Evolutionary conservation across 306 rosid species (phyloP), one percentile per base, ranked within the genome.

Genomic region (Fagus crenata): DNA sequence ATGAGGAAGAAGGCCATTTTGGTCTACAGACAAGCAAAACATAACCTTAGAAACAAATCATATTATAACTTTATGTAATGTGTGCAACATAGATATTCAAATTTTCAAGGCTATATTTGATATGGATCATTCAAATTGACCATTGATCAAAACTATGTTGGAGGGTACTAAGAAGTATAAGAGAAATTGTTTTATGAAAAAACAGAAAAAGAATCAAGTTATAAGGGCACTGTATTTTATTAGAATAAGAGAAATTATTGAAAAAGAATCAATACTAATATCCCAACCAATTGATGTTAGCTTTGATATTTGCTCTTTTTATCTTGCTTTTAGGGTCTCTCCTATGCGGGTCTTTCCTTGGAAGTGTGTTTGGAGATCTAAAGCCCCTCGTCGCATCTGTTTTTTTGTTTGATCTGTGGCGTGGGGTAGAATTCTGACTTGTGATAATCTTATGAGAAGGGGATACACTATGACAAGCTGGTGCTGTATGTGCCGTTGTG

Each of bases 1-100:
- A 92, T 56, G 99, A 89, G 76, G 97, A 85, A 73, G 97, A 86
- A 78, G 99, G 99, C 99, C 99, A 95, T 79, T 92, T 95, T 36
- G 99, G 99, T 88, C 99, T 95, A 88, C 53, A 84, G 76, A 81
- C 73, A 80, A 69, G 68, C 32, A 81, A 46, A 53, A 68, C 28
- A 60, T 54, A 82, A 71, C 43, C 72, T 68, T 63, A 77, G 86
- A 69, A 75, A 59, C 61, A 54, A 65, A 28, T 22, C 35, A 33
- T 61, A 71, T 12, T 35, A 49, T 14, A 43, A 31, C 35, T 72
- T 60, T 6, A 7, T 56, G 22, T 14, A 15, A 49, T 49, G 43
- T 41, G 55, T 70, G 58, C 55, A 64, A 53, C 22, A 15, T 9
- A 14, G 31, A 65, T 49, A 56, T 5, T 41, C 28, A 22, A 39